Base-by-base conservation (phyloP, 2,329 filamentous ascomycete genomes). In the Mollisia scopiformis region DNA sequence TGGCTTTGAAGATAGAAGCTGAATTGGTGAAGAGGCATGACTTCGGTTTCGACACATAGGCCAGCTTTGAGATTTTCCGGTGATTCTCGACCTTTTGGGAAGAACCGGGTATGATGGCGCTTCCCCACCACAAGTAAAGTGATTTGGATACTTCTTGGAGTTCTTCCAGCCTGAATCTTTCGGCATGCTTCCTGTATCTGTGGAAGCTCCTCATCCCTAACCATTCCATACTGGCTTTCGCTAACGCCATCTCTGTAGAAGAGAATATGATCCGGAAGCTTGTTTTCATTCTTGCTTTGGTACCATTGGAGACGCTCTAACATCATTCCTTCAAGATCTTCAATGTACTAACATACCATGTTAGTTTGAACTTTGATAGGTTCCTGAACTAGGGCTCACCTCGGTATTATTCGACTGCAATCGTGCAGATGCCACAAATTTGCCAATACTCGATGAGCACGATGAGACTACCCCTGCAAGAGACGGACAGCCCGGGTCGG, bases 101-200 rank as follows among this genome's bases (percentile, higher is more conserved):
- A 80, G 67, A 80, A 78, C 0, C 78, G 73, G 1, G 74, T 74
- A 60, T 77, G 67, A 60, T 81, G 79, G 0, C 77, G 72, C 58
- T 80, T 79, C 2, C 68, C 70, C 5, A 74, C 74, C 5, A 80
- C 62, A 2, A 80, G 30, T n/a, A 74, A 64, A 0, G 72, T 75
- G 33, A 76, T 33, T 59, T 58, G 28, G 61, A 5, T 13, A 28
- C 46, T 43, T 21, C 53, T 16, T 23, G 52, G 19, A n/a, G 31
- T 13, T 51, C 53, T 21, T 8, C 8, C 14, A 16, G 33, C 13
- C 11, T 6, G 35, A 8, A 39, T 8, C 27, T 19, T 33, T 13
- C 28, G 16, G n/a, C n/a, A 4, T n/a, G 11, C 37, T 46, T 4
- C 37, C 11, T 64, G 62, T 19, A 78, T 71, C 10, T 66, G 59